Conservation (phyloP, 2,329 filamentous ascomycete species). For the Gliomastix tumulicola region DNA sequence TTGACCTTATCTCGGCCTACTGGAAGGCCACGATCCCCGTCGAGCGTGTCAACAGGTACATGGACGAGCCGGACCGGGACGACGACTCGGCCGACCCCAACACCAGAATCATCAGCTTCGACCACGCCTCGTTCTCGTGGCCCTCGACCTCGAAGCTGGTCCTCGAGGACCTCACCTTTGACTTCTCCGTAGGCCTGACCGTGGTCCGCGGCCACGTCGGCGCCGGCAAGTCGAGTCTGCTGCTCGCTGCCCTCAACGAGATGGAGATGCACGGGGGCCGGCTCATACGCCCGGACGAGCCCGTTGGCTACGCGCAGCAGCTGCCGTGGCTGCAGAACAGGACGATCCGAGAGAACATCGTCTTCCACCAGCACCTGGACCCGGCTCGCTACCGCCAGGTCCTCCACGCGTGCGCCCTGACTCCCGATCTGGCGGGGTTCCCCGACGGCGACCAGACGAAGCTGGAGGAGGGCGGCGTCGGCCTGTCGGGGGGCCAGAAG, state of each 20-base stretch:
- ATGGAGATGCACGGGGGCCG: constrained; percentile 57
- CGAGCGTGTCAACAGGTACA: constrained; percentile 76
- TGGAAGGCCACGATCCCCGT: constrained; percentile 81
- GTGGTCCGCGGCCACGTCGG: constrained; percentile 54
- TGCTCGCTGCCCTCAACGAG: constrained; percentile 53
- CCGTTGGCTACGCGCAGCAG: constrained; percentile 50
- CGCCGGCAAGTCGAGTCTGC: constrained; percentile 53
- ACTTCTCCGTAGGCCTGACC: constrained; percentile 42
- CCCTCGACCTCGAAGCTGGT: constrained; percentile 56
- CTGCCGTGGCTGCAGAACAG: constrained; percentile 60
- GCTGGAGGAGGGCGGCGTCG: constrained; percentile 56
- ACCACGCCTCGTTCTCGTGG: constrained; percentile 70
- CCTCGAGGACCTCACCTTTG: constrained; percentile 36
- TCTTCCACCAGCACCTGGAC: constrained; percentile 53
- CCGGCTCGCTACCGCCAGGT: constrained; percentile 49
- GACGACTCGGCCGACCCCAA: constrained; percentile 27
- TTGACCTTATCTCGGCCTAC: constrained; percentile 65
- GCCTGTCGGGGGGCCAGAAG: constrained; percentile 57
- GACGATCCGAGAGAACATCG: constrained; percentile 57
- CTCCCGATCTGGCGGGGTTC: constrained; percentile 48
- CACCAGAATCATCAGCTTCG: constrained; percentile 41
- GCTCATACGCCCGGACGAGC: constrained; percentile 37
- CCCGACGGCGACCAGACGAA: constrained; percentile 49
- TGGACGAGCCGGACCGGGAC: constrained; percentile 75
- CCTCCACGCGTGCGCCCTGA: constrained; percentile 52